Evolutionary conservation across 176 grass and related monocot genomes (phyloP), one percentile per base, ranked within the genome.

Genomic region (Triticum urartu): DNA sequence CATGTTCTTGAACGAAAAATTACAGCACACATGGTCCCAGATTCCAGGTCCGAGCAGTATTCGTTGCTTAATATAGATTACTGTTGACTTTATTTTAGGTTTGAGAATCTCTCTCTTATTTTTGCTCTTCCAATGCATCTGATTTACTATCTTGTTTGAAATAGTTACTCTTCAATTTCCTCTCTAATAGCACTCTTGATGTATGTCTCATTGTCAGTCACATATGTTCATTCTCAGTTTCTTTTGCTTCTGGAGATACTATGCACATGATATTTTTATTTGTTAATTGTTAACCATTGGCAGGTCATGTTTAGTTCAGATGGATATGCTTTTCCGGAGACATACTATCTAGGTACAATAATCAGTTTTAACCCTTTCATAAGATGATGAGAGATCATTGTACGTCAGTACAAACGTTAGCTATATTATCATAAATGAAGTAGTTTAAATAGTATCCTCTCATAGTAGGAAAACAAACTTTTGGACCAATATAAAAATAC

Each of bases 221-320:
- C 13, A 3, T 74, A 34, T 74, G 73, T 79, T 18, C 56, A 76
- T 72, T 34, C 43, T 67, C 72, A 66, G 15, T 78, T 77, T 78
- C 47, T 87, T 6, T 22, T 36, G 30, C n/a, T 80, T 87, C 22
- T 84, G 9, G 68, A 50, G 25, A 43, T 80, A 84, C n/a, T 36
- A 20, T 26, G 40, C 80, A 13, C 54, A 86, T 72, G 20, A 73
- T 83, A 52, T 88, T 66, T 88, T 61, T 88, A 77, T 79, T 79
- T 84, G 50, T 6, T 54, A 54, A 18, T 1, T 81, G 62, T 17
- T 14, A 85, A 85, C 40, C 68, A 76, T 90, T 87, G 90, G 68
- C 79, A 98, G 96, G 90, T 98, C 64, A 98, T 98, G 93, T 98
- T 98, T 83, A 98, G 96, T 75, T 89, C 96, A 80, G 92, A 98